Evolutionary conservation across 352 stramenopile species (phyloP).

Genomic region (Pythium utonaiense): DNA sequence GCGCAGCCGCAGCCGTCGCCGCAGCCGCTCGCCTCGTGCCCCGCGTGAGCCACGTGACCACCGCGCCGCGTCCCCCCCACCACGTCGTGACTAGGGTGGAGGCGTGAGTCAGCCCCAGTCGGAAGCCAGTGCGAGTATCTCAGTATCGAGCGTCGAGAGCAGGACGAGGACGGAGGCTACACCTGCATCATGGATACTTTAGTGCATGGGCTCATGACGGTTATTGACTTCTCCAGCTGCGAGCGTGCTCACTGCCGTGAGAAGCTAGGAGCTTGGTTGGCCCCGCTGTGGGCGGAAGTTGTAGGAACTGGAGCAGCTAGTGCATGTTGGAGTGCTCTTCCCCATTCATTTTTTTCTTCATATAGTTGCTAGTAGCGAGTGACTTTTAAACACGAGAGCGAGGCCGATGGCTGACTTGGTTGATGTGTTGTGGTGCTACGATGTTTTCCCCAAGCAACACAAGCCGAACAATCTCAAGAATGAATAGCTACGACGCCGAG

Average conservation of each 20-base stretch:
- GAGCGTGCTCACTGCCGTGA: not conserved
- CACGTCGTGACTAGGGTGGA: slow-evolving; percentile 48
- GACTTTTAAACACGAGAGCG: not conserved
- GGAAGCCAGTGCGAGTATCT: not conserved
- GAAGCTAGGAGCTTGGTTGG: not conserved
- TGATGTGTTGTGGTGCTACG: not conserved
- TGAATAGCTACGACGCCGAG: not conserved
- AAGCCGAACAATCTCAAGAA: not conserved
- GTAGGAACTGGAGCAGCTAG: not conserved
- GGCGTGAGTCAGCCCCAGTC: not conserved
- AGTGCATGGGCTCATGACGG: not conserved
- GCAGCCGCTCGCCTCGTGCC: slow-evolving; percentile 40
- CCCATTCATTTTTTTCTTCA: not conserved
- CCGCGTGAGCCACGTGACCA: slow-evolving; percentile 19
- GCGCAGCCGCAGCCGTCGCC: slow-evolving; percentile 34
- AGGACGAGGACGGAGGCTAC: not conserved
- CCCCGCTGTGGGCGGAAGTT: not conserved
- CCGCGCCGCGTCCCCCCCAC: slow-evolving; percentile 29
- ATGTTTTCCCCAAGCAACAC: not conserved
- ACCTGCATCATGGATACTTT: not conserved
- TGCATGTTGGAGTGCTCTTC: not conserved
- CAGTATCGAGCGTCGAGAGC: not conserved
- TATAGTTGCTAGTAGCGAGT: slow-evolving; percentile 1
- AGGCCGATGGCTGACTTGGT: not conserved
- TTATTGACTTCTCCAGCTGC: not conserved